phyloP scores from a whole-genome alignment of 2,329 filamentous ascomycete genomes.

The Hypoxylon sp. region DNA sequence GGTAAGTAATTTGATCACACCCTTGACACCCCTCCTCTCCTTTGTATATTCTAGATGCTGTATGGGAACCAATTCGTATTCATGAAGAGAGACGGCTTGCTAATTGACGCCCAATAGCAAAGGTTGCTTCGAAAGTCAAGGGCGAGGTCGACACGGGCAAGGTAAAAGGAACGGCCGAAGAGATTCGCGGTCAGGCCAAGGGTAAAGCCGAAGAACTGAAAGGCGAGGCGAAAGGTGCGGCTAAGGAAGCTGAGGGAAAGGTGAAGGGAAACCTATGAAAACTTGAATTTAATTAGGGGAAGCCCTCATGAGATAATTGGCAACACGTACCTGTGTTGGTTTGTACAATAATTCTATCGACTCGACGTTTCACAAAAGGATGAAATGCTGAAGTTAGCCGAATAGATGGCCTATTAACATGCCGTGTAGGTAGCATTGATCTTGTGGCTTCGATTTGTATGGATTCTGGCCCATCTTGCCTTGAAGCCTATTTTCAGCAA shows the following conservation, averaged over 20 bases:
- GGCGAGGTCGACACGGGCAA: conserved; percentile 59
- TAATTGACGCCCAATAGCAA: conserved; percentile 49
- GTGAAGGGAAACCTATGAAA: conserved; percentile 52
- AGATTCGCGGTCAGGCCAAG: conserved; percentile 58
- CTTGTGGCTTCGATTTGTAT: no score
- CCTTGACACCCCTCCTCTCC: background rate
- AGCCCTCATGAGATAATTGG: background rate
- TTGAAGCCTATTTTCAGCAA: no score
- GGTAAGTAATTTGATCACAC: conserved; percentile 59
- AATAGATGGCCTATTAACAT: no score
- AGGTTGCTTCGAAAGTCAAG: conserved; percentile 64
- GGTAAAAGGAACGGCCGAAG: conserved; percentile 55
- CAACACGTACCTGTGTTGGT: background rate
- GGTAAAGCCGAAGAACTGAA: conserved; percentile 56
- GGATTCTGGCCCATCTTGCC: no score
- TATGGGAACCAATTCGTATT: background rate
- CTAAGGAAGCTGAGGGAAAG: conserved; percentile 56
- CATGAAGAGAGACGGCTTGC: background rate
- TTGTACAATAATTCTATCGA: conserved; percentile 29
- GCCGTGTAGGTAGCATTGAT: no score
- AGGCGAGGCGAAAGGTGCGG: conserved; percentile 48
- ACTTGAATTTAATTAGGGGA: background rate
- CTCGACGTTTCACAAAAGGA: background rate
- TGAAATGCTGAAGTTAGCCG: background rate
- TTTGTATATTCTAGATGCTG: background rate